Percentiles rank a stretch among this genome's conserved stretches.
Evolutionary conservation across 306 rosid species (phyloP).

Genomic region (Carpinus viminea): DNA sequence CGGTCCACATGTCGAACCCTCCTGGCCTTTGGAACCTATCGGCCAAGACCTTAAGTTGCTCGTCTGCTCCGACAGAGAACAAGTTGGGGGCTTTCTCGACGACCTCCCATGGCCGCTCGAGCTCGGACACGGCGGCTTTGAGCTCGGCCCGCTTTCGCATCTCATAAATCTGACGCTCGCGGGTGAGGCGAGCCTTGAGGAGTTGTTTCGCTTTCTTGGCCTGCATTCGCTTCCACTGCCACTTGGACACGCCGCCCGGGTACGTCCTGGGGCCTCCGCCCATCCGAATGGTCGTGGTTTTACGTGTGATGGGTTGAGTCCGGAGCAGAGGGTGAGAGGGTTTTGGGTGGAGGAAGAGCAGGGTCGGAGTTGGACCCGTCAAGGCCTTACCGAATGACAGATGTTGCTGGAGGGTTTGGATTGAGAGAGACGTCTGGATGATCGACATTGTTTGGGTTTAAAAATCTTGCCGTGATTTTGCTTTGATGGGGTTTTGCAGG

Average conservation of each 20-base stretch:
- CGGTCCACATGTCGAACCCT: slow-evolving; percentile 87
- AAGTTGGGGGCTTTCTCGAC: slow-evolving; percentile 71
- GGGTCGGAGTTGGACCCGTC: slow-evolving; percentile 32
- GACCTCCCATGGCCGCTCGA: slow-evolving; percentile 92
- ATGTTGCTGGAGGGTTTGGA: not conserved
- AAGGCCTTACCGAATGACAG: slow-evolving; percentile 47
- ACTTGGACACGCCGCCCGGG: slow-evolving; percentile 95
- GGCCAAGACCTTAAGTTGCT: slow-evolving; percentile 87
- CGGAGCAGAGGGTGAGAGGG: slow-evolving; percentile 28
- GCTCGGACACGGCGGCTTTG: slow-evolving; percentile 81
- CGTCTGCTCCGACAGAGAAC: slow-evolving; percentile 76
- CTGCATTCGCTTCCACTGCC: slow-evolving; percentile 99
- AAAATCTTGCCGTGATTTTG: not conserved
- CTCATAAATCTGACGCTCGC: slow-evolving; percentile 92
- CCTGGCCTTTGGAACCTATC: slow-evolving; percentile 91
- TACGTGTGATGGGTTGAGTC: slow-evolving; percentile 18
- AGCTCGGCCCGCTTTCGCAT: slow-evolving; percentile 97
- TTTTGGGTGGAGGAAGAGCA: slow-evolving; percentile 33
- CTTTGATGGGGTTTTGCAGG: not conserved
- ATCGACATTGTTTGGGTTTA: slow-evolving; percentile 2
- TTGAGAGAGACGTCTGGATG: slow-evolving; percentile 26
- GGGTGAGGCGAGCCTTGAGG: slow-evolving; percentile 74
- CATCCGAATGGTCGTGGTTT: slow-evolving; percentile 65
- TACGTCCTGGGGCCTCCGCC: slow-evolving; percentile 97
- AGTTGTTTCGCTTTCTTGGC: slow-evolving; percentile 82